Evolutionary conservation across 2,329 filamentous ascomycete species (phyloP), one percentile per base, ranked within the genome.

Genomic region (Pyrenophora teres): DNA sequence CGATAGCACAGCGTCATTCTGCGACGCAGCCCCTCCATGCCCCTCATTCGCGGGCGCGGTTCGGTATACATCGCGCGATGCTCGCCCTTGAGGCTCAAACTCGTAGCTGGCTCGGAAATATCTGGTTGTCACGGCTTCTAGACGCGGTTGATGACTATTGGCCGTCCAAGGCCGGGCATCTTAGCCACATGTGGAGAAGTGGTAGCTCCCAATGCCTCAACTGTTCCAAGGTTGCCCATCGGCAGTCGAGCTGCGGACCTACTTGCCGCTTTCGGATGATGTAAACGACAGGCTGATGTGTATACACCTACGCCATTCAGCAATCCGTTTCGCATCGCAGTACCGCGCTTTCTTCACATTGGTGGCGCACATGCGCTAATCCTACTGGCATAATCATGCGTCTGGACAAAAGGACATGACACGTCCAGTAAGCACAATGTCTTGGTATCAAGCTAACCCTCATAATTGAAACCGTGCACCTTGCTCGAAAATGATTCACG

Each of bases 81-180:
- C 64, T 65, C 65, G 64, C 65, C 47, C 53, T 46, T 60, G 56
- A 63, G 63, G 62, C 62, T 60, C 54, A 62, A 63, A 54, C 54
- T 69, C 63, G 65, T 56, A 32, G 33, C 41, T 46, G 45, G 49
- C 54, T 65, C 63, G 63, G 61, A 53, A 19, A 48, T 46, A 39
- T 19, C 41, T 12, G 19, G 40, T 33, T 49, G 42, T 40, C 21
- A 40, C 30, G 25, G 19, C 36, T 19, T 48, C 37, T 38, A 36
- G 47, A 45, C 37, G 37, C 53, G 18, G 40, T 32, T 23, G 52
- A 36, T 44, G 42, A 39, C 52, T 10, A 62, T 54, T 64, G 53
- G 58, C 35, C 44, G 33, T 19, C 8, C 39, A 31, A 4, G 31
- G 37, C 59, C 46, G 58, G 60, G 52, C 49, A 54, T 57, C 48